These are phyloP conservation scores for Claviceps sp. DNA, from an alignment of 2,329 filamentous ascomycete species.

Conservation along the genomic window DNA sequence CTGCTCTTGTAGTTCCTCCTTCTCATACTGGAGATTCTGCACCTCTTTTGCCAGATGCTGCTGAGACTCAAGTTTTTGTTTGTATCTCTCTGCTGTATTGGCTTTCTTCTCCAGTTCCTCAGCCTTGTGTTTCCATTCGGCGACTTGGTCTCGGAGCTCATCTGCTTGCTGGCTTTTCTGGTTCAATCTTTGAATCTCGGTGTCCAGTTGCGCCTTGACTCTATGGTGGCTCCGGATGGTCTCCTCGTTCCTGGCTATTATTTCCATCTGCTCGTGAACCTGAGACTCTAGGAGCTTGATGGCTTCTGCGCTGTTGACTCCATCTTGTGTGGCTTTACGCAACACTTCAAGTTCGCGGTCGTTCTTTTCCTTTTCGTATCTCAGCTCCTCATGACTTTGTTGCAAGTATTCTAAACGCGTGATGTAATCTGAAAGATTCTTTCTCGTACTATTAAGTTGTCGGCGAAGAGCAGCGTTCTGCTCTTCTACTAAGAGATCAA, in stretches of 20 bases:
- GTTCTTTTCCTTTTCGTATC: conserved; percentile 47
- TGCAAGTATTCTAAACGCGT: conserved; percentile 47
- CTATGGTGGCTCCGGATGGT: conserved; percentile 22
- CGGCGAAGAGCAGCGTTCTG: conserved; percentile 36
- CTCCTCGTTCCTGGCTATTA: conserved; percentile 56
- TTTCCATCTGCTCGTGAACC: conserved; percentile 52
- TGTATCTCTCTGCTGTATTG: conserved; percentile 48
- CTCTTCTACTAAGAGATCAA: conserved; percentile 43
- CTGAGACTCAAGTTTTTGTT: conserved; percentile 47
- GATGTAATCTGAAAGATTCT: conserved; percentile 44
- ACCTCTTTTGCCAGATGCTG: conserved; percentile 43
- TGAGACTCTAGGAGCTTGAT: conserved; percentile 41
- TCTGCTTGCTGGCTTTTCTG: conserved; percentile 34
- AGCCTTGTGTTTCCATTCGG: conserved; percentile 44
- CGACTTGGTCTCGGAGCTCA: conserved; percentile 43
- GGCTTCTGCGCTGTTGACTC: conserved; percentile 36
- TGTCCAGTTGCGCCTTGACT: conserved; percentile 40
- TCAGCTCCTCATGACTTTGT: conserved; percentile 50
- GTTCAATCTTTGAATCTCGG: conserved; percentile 34
- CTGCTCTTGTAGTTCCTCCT: conserved; percentile 38
- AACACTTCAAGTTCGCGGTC: conserved; percentile 39
- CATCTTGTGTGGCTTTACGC: conserved; percentile 35
- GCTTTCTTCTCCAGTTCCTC: conserved; percentile 47
- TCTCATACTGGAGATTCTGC: conserved; percentile 39
- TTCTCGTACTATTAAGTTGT: conserved; percentile 39